Evolutionary conservation across 2,329 filamentous ascomycete genomes (phyloP).

Genomic region (Alternaria novae-zelandiae): DNA sequence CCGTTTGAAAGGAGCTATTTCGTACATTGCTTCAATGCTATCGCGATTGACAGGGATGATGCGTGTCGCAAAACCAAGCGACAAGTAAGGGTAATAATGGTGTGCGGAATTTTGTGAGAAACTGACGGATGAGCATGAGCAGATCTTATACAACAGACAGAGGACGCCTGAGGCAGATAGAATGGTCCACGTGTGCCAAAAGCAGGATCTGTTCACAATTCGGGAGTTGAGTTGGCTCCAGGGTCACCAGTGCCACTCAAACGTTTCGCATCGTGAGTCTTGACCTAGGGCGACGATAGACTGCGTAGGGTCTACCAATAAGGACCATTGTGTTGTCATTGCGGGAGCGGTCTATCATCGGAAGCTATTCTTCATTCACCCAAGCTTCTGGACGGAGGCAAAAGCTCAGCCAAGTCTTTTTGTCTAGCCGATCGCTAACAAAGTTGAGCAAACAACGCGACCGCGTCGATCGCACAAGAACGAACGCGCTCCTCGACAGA

Average conservation of each 20-base stretch:
- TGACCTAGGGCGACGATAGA: not conserved
- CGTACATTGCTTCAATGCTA: slow-evolving; percentile 3
- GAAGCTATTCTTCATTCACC: slow-evolving; percentile 3
- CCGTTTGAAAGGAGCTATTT: not conserved
- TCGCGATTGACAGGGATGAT: too few relatives aligned
- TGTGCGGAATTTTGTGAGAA: not conserved
- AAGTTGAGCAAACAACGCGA: slow-evolving; percentile 9
- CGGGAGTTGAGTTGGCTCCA: slow-evolving; percentile 5
- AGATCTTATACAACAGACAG: not conserved
- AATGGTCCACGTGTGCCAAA: not conserved
- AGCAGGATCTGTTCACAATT: not conserved
- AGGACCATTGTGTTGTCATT: not conserved
- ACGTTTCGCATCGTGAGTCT: slow-evolving; percentile 1
- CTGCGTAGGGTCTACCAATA: not conserved
- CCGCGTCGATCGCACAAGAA: not conserved
- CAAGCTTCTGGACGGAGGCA: not conserved
- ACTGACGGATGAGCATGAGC: not conserved
- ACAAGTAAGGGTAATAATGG: not conserved
- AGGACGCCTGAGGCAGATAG: not conserved
- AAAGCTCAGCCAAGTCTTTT: not conserved
- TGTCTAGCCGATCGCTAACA: not conserved
- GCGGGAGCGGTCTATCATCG: not conserved
- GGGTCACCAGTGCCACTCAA: slow-evolving; percentile 8
- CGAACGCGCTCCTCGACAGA: not conserved
- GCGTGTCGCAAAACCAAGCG: not conserved